Base-by-base conservation (phyloP, 225 moss, liverwort and hornwort genomes). In the Anthoceros angustus region DNA sequence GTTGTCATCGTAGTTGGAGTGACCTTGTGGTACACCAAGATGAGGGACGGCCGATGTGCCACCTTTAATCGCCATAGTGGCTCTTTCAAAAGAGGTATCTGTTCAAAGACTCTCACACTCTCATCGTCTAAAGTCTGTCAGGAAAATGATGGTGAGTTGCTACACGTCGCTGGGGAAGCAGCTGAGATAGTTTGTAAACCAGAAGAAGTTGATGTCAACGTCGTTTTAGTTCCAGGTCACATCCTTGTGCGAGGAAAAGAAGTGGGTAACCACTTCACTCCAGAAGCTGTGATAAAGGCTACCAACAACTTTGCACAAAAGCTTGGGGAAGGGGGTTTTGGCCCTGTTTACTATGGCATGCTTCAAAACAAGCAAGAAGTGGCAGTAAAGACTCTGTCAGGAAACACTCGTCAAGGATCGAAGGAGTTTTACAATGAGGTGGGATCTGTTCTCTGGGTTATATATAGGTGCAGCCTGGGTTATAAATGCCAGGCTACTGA, bases 361-460 rank as follows among this genome's bases (percentile, higher is more conserved):
- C 24, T 71, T 23, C 66, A 42, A 7, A 41, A 66, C 40, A 11
- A 39, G 25, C 42, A 49, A 32, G 71, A 71, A 45, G 71, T 71
- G 50, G 71, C 71, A 16, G 66, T 66, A 10, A 71, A 71, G 48
- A 49, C 43, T 25, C 39, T 46, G 25, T 66, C 42, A n/a, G 43
- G 42, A 8, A 55, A 64, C 7, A 66, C 71, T 39, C 23, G 16
- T 10, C 71, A 71, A 43, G 65, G 71, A 8, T 14, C 8, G 16
- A 5, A 23, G 23, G 71, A 66, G 66, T 71, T 71, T 23, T 26
- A 42, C 10, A 71, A 65, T 48, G 71, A 71, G 71, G 71, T 71
- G 23, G n/a, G 55, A 55, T 55, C n/a, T 20, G 46, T 48, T 55
- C 23, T 55, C n/a, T 15, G 8, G 7, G 0, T 55, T 18, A 6